These are phyloP conservation scores for Sarocladium strictum DNA, from an alignment of 2,329 filamentous ascomycete species.

Conservation along the genomic window DNA sequence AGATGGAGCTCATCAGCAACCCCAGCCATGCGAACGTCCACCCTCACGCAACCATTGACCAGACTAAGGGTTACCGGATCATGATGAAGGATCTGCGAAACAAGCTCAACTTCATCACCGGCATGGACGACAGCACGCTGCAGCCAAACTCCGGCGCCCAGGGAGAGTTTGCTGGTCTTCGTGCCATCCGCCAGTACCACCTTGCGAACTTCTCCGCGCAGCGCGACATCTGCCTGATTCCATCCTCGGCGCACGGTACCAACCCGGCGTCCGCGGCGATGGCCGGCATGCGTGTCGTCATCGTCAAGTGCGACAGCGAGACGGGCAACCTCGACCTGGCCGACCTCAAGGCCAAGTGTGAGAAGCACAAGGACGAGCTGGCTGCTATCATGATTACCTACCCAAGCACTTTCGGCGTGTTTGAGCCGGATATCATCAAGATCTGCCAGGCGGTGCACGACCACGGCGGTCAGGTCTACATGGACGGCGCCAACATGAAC, in stretches of 20 bases:
- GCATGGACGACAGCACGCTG: conserved; percentile 82
- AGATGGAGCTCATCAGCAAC: conserved; percentile 71
- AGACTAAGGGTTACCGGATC: conserved; percentile 60
- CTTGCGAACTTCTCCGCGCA: conserved; percentile 46
- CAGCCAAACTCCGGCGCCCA: conserved; percentile 96
- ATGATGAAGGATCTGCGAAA: conserved; percentile 68
- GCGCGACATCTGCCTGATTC: conserved; percentile 89
- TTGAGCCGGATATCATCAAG: conserved; percentile 82
- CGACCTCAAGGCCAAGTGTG: conserved; percentile 82
- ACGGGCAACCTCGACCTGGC: conserved; percentile 86
- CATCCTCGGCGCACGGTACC: conserved; percentile 90
- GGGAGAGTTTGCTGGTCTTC: conserved; percentile 87
- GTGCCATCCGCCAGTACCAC: conserved; percentile 78
- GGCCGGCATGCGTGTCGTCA: conserved; percentile 90
- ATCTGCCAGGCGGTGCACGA: conserved; percentile 81
- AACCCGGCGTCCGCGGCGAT: conserved; percentile 94
- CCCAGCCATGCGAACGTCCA: conserved; percentile 55
- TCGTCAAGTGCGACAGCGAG: conserved; percentile 80
- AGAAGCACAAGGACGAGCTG: conserved; percentile 79
- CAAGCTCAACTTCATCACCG: conserved; percentile 77
- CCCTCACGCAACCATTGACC: conserved; percentile 63
- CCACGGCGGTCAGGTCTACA: conserved; percentile 90
- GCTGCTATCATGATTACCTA: conserved; percentile 97
- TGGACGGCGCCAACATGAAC: conserved; percentile 99
- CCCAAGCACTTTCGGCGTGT: conserved; percentile 90